These are phyloP conservation scores for Fusarium multiceps DNA, from an alignment of 2,329 filamentous ascomycete genomes.

Conservation along the genomic window DNA sequence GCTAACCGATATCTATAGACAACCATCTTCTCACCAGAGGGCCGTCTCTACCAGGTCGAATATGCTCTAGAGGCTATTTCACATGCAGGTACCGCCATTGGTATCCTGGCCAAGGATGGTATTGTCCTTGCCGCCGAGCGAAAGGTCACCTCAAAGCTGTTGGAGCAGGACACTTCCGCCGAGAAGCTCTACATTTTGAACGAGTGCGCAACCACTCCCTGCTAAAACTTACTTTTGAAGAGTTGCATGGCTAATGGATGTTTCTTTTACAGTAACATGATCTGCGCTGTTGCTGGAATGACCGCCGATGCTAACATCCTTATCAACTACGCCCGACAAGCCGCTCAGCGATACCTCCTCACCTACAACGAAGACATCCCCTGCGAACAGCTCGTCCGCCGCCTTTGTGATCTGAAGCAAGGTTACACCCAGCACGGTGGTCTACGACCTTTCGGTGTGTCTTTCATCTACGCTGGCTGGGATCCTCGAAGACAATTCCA, in stretches of 20 bases:
- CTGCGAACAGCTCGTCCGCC: slow-evolving; percentile 96
- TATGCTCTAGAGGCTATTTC: slow-evolving; percentile 99
- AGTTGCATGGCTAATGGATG: slow-evolving; percentile 15
- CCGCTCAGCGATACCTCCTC: slow-evolving; percentile 95
- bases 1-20: slow-evolving; percentile 69
- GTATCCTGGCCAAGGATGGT: slow-evolving; percentile 96
- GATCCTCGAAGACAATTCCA: slow-evolving; percentile 97
- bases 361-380: slow-evolving; percentile 99
- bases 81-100: slow-evolving; percentile 95
- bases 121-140: slow-evolving; percentile 98
- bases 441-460: slow-evolving; percentile 96
- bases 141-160: slow-evolving; percentile 98
- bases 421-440: slow-evolving; percentile 99
- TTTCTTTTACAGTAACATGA: slow-evolving; percentile 84
- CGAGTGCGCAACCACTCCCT: slow-evolving; percentile 73
- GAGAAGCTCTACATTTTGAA: slow-evolving; percentile 99
- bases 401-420: slow-evolving; percentile 97
- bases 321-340: slow-evolving; percentile 99
- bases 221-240: not conserved
- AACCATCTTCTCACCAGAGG: slow-evolving; percentile 99
- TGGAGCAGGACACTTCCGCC: slow-evolving; percentile 99
- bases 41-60: slow-evolving; percentile 98
- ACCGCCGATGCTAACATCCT: slow-evolving; percentile 99
- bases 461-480: slow-evolving; percentile 99
- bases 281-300: slow-evolving; percentile 98